Conservation (phyloP, 768 basidiomycete genomes). For the Gymnopilus dilepis region DNA sequence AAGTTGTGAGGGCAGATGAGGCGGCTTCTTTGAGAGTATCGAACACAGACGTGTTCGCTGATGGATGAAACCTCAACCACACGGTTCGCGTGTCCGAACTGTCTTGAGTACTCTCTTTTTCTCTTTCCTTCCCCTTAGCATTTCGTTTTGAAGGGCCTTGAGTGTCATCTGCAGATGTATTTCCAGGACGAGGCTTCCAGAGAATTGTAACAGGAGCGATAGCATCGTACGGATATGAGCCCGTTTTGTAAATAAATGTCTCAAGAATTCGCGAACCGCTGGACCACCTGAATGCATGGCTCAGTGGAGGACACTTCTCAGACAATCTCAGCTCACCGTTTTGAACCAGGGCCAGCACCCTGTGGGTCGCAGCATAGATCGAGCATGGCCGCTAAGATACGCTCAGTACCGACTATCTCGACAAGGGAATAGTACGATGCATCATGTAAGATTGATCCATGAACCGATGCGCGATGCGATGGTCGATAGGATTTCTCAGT, state of each 20-base stretch:
- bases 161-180: neutral
- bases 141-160: slow-evolving; percentile 10
- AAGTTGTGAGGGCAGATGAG: slow-evolving; percentile 41
- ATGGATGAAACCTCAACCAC: slow-evolving; percentile 86
- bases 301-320: slow-evolving; percentile 2
- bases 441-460: slow-evolving; percentile 88
- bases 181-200: slow-evolving; percentile 60
- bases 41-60: slow-evolving; percentile 63
- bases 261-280: slow-evolving; percentile 70
- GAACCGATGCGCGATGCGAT: slow-evolving; percentile 86
- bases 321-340: slow-evolving; percentile 48
- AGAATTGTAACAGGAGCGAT: slow-evolving; percentile 75
- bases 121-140: slow-evolving; percentile 17
- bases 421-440: slow-evolving; percentile 83
- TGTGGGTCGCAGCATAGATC: slow-evolving; percentile 69
- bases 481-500: slow-evolving; percentile 93
- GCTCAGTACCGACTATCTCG: slow-evolving; percentile 71
- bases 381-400: slow-evolving; percentile 55
- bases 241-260: slow-evolving; percentile 67
- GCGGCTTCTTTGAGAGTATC: slow-evolving; percentile 54
- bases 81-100: slow-evolving; percentile 44
- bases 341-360: slow-evolving; percentile 60
- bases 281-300: slow-evolving; percentile 51
- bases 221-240: slow-evolving; percentile 68
- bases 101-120: slow-evolving; percentile 1